A percentile compares a stretch with the other conserved stretches of the same genome.
Conservation (phyloP, 2,329 filamentous ascomycete genomes). For the Talaromyces sp. region DNA sequence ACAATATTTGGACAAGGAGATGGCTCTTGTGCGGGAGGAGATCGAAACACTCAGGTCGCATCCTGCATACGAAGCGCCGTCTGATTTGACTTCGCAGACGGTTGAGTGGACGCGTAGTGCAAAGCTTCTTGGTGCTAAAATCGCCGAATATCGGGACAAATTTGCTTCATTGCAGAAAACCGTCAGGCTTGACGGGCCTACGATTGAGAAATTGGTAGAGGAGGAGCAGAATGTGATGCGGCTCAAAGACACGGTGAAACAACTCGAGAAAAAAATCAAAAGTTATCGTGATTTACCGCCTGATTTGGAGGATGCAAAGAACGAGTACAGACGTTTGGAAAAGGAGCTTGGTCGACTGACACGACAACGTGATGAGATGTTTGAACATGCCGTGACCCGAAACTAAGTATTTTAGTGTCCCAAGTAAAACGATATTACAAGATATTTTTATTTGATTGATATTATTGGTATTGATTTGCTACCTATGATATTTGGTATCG, state of each 20-base stretch:
- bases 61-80: constrained; percentile 50
- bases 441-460: background rate
- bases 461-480: constrained; percentile 8
- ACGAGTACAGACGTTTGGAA: constrained; percentile 66
- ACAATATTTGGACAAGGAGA: constrained; percentile 53
- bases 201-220: constrained; percentile 51
- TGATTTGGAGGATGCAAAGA: constrained; percentile 63
- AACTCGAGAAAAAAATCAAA: constrained; percentile 63
- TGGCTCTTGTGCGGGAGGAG: constrained; percentile 33
- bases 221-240: constrained; percentile 58
- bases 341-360: constrained; percentile 60
- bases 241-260: constrained; percentile 59
- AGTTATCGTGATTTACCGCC: constrained; percentile 70
- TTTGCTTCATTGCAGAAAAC: constrained; percentile 42
- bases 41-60: constrained; percentile 32
- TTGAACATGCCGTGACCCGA: constrained; percentile 61
- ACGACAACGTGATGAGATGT: constrained; percentile 65
- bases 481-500: constrained; percentile 17
- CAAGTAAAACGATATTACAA: background rate
- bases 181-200: constrained; percentile 26
- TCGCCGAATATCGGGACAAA: constrained; percentile 63
- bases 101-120: constrained; percentile 67
- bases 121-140: constrained; percentile 62
- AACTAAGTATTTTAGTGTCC: background rate
- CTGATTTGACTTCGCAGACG: constrained; percentile 65